Base-by-base conservation (phyloP, 352 stramenopile species). In the Phytophthora fragariaefolia region DNA sequence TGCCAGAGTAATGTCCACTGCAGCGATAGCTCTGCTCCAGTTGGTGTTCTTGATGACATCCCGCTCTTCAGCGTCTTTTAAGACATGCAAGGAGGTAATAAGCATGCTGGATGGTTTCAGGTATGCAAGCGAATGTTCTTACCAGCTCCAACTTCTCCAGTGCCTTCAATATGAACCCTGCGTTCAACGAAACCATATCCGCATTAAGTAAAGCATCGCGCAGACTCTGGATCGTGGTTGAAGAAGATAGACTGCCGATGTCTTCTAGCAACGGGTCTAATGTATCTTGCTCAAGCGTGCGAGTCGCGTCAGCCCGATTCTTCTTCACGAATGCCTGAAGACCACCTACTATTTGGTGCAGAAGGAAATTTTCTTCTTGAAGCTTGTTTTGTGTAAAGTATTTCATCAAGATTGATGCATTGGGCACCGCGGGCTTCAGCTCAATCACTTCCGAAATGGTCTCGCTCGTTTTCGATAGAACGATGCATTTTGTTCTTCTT, bases 341-440 rank as follows among this genome's bases (percentile, higher is more conserved):
- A 2, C 75, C 73, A 6, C 82, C 83, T 23, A 92, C 86, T 10
- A 96, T 74, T 61, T 96, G 87, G 22, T 96, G 85, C 48, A 96
- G 58, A 27, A 92, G 51, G 46, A 93, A 96, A n/a, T 90, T 91
- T 48, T 96, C 87, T 57, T 96, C 85, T 69, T 96, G 85, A 9
- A 92, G 79, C 46, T 92, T 92, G 58, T 93, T 93, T 50, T 96
- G 80, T 8, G 83, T 90, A 51, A 94, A 93, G 66, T 96, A 96
- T 50, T 91, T 92, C 64, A 92, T 79, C 68, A 94, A 57, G 36
- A 87, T 87, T 3, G 81, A 76, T 26, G 77, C 63, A 49, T 87
- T 92, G 13, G 82, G 78, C 0, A 89, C 50, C 17, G 66, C 69
- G 1, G 80, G 57, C 49, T 90, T 82, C 12, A 96, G 49, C 52